Percentiles rank a stretch among this genome's conserved stretches.
These are phyloP conservation scores for Phytophthora quininea DNA, from an alignment of 352 stramenopile species.

Conservation along the genomic window DNA sequence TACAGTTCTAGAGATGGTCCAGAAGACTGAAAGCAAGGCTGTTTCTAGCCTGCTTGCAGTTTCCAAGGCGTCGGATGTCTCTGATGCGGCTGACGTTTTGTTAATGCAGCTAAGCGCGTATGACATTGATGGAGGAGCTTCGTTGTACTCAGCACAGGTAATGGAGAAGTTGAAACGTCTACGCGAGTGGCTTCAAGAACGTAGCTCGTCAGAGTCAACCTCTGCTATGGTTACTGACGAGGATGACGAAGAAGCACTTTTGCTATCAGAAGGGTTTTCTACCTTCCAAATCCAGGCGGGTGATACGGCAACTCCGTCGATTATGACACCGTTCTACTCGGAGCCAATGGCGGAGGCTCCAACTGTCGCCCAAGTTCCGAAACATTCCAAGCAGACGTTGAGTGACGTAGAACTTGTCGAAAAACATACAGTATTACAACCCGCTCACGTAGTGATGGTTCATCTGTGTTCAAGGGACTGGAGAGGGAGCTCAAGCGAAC, in stretches of 20 bases:
- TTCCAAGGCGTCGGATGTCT: constrained; percentile 32
- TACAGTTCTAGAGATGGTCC: constrained; percentile 29
- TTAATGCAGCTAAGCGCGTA: constrained; percentile 42
- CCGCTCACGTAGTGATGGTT: constrained; percentile 1
- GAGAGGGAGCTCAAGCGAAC: constrained; percentile 27
- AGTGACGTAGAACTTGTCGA: constrained; percentile 31
- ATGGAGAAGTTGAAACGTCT: constrained; percentile 32
- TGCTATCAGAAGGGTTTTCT: constrained; percentile 52
- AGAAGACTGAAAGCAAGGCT: constrained; percentile 55
- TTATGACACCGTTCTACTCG: constrained; percentile 22
- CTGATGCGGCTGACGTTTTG: constrained; percentile 22
- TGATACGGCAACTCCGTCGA: neutral
- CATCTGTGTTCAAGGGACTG: constrained; percentile 12
- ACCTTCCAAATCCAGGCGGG: constrained; percentile 26
- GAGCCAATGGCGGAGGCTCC: constrained; percentile 24
- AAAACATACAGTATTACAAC: constrained; percentile 17
- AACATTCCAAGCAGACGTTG: neutral
- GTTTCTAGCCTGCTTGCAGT: constrained; percentile 37
- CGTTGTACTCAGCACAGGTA: constrained; percentile 14
- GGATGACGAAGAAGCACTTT: constrained; percentile 42
- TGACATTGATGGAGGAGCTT: neutral
- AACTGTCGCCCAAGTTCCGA: neutral
- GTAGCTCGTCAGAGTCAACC: constrained; percentile 15
- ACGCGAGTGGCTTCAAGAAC: constrained; percentile 42
- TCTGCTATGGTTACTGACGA: constrained; percentile 28